Evolutionary conservation across 2,329 filamentous ascomycete genomes (phyloP), one percentile per base, ranked within the genome.

Genomic region (Ophiostoma himal-ulmi): DNA sequence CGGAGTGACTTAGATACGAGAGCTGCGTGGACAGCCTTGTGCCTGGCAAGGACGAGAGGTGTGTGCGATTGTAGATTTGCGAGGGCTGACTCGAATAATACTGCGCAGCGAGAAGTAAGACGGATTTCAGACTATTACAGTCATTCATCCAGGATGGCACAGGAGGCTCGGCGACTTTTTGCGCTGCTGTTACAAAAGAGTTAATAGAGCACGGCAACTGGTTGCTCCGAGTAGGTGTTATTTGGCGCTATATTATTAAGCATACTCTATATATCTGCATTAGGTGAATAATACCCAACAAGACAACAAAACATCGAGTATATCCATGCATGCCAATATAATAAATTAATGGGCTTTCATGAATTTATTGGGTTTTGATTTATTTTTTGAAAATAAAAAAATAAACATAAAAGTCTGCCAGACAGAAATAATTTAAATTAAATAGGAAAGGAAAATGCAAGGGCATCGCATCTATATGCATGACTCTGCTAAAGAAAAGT

Each of bases 1-100:
- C 52, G 52, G n/a, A 64, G 30, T 37, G 60, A 64, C 34, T 64
- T 64, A 22, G 17, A 20, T n/a, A 13, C 13, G 17, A n/a, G 17
- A n/a, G 8, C n/a, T 22, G 48, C 48, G 48, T 54, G 48, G 48
- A 22, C 48, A 20, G 20, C 48, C 7, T 30, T 60, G 54, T 60
- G 54, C 54, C 54, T 60, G 26, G 2, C 4, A 64, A 36, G 14
- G 14, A n/a, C 5, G 17, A 20, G 52, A 10, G 10, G 30, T 5
- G 60, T 64, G 60, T 64, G 60, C 17, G 14, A 57, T 57, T 22
- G 52, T 26, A 57, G 22, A 57, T 57, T 57, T 57, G 52, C 60
- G 60, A 64, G n/a, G 60, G 39, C 60, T 64, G 60, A 64, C 60
- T 64, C 60, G 52, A 57, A 57, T 57, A 26, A 11, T 26, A 10